Base-by-base conservation (phyloP, 2,329 filamentous ascomycete genomes). In the Cladosporium oxysporum region DNA sequence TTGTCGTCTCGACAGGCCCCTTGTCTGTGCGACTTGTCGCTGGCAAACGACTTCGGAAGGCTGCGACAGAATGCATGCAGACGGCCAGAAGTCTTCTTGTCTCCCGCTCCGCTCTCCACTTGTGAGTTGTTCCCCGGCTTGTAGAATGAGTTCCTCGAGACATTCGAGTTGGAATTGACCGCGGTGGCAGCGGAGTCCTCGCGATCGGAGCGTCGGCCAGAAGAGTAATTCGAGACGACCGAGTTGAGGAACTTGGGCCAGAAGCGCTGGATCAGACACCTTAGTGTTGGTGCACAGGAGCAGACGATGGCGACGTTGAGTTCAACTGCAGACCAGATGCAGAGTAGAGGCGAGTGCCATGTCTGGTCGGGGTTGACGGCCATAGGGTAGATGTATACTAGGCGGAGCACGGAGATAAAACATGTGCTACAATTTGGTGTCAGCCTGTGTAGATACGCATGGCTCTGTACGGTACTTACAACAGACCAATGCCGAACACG, bases 401-500 rank as follows among this genome's bases (percentile, higher is more conserved):
- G 66, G 28, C 75, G 75, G 2, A 77, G 68, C 28, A 76, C 71
- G n/a, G 75, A 76, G 11, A 73, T 68, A 59, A 77, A 66, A 64
- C 75, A 77, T 33, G 74, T 73, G 66, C 58, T 66, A 14, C 16
- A 5, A 12, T 16, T 16, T 18, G 7, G 47, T 6, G 52, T 62
- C 53, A 73, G 72, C n/a, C 2, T 16, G 2, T 5, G 35, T 12
- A 59, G 14, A n/a, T 1, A 8, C 29, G n/a, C 6, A 21, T 14
- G 23, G 44, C 2, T 21, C 10, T 26, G 5, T 16, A 35, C n/a
- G 35, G 10, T 10, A 52, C 21, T 31, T 26, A 62, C 62, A 47
- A 66, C 14, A 73, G 67, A 35, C 77, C 78, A 0, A 79, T 62
- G 2, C 69, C 72, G 61, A 79, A 79, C 7, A 79, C 75, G 6